Evolutionary conservation across 352 stramenopile genomes (phyloP).

Genomic region (Phytopythium kandeliae): DNA sequence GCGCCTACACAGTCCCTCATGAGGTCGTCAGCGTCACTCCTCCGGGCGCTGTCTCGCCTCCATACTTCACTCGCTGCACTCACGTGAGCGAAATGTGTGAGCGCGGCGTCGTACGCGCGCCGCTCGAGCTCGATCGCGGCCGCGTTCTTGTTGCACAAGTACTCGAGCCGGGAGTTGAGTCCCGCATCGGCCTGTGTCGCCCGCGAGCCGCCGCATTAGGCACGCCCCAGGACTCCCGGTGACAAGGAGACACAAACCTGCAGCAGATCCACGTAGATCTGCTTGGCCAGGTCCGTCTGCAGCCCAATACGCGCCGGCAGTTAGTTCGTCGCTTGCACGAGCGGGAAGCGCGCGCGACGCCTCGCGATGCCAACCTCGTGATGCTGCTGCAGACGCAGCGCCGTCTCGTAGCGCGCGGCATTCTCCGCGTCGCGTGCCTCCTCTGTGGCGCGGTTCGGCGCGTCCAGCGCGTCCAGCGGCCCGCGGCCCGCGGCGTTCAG

Average conservation of each 20-base stretch:
- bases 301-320: neutral
- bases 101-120: slow-evolving; percentile 27
- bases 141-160: slow-evolving; percentile 69
- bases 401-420: slow-evolving; percentile 50
- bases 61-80: neutral
- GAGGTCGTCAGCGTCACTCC: neutral
- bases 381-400: slow-evolving; percentile 61
- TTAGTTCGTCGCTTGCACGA: neutral
- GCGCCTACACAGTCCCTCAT: slow-evolving; percentile 16
- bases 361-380: slow-evolving; percentile 29
- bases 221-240: neutral
- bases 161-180: slow-evolving; percentile 45
- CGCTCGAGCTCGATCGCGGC: slow-evolving; percentile 50
- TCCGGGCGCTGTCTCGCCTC: neutral
- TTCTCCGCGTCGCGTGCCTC: slow-evolving; percentile 70
- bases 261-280: slow-evolving; percentile 36
- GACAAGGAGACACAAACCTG: slow-evolving; percentile 4
- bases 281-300: slow-evolving; percentile 22
- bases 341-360: neutral
- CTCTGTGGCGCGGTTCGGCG: slow-evolving; percentile 33
- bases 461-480: slow-evolving; percentile 5
- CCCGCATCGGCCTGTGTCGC: slow-evolving; percentile 16
- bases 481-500: slow-evolving; percentile 42
- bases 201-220: no score
- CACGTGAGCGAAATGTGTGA: slow-evolving; percentile 43